phyloP scores from a whole-genome alignment of 257 asterid genomes.

The Sherardia arvensis region DNA sequence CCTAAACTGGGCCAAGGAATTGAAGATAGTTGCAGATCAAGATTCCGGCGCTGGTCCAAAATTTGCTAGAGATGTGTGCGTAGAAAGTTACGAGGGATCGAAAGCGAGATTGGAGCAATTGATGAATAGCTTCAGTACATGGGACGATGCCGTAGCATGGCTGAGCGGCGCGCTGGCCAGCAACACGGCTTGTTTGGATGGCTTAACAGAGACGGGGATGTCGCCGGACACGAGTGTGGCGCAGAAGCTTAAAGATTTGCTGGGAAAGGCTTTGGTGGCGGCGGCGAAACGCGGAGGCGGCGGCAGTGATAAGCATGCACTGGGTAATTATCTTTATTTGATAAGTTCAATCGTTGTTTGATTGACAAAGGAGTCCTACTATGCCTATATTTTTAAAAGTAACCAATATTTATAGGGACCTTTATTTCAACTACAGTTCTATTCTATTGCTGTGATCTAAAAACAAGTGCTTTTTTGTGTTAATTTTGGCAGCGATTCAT shows the following conservation, averaged over 20 bases:
- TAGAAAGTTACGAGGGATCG: constrained; percentile 35
- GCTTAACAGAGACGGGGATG: constrained; percentile 29
- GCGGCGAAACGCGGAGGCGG: neutral
- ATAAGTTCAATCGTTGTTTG: no score
- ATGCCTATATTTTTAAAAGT: no score
- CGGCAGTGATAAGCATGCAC: no score
- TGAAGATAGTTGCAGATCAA: constrained; percentile 16
- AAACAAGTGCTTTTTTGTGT: no score
- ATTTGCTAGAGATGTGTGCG: constrained; percentile 30
- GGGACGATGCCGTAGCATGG: constrained; percentile 53
- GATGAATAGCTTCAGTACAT: constrained; percentile 15
- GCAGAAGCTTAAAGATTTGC: constrained; percentile 25
- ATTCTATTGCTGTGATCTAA: no score
- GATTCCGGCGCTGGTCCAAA: constrained; percentile 4
- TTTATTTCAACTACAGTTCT: no score
- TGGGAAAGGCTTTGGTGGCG: constrained; percentile 38
- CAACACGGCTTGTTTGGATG: constrained; percentile 55
- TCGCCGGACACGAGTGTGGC: constrained; percentile 15
- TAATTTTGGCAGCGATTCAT: no score
- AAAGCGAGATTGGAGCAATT: constrained; percentile 33
- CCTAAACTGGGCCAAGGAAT: constrained; percentile 25
- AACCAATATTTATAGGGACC: no score
- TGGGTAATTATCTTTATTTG: no score
- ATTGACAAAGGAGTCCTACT: no score
- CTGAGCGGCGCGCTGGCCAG: constrained; percentile 56